Base-by-base conservation (phyloP, 1,139 yeast species). In the Groenewaldozyma sp. region DNA sequence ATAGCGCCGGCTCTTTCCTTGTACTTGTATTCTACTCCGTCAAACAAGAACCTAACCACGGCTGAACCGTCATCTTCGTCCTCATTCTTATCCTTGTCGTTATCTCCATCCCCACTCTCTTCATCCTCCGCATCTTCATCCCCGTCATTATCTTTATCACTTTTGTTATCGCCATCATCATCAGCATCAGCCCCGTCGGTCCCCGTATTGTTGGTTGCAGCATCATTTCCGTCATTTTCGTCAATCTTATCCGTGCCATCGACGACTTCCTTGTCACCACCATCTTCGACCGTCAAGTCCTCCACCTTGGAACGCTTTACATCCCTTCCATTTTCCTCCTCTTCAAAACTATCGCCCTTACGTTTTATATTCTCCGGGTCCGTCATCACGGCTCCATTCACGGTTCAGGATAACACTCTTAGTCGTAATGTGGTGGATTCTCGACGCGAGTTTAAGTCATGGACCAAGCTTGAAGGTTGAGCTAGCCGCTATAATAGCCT, bases 1-100 rank as follows among this genome's bases (percentile, higher is more conserved):
- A 87, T 70, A 2, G 88, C 97, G 4, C 95, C 87, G 0, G 97
- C 93, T 46, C 96, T 70, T 59, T 91, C 98, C 54, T 82, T 83
- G 62, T 82, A 88, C 21, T 86, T 76, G 58, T 88, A 87, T 42
- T 73, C 70, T n/a, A 74, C 75, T 1, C 95, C 95, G 54, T 86
- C 94, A 54, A 77, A 78, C 39, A 67, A 69, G 53, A 77, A 78
- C 13, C 67, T 35, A 63, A 70, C 34, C 70, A 73, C 55, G 34
- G 45, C 50, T 11, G 54, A 45, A 7, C 50, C 53, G 24, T 58
- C 59, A 4, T 47, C 50, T 28, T 51, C 55, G 3, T 51, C 60
- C 11, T 52, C 59, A 13, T 51, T 50, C 11, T 42, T 45, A 7
- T 46, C 58, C 21, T 36, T 48, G 46, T 24, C 53, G 39, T 53